phyloP scores from a whole-genome alignment of 2,329 filamentous ascomycete genomes.

The Sclerotinia sclerotiorum region DNA sequence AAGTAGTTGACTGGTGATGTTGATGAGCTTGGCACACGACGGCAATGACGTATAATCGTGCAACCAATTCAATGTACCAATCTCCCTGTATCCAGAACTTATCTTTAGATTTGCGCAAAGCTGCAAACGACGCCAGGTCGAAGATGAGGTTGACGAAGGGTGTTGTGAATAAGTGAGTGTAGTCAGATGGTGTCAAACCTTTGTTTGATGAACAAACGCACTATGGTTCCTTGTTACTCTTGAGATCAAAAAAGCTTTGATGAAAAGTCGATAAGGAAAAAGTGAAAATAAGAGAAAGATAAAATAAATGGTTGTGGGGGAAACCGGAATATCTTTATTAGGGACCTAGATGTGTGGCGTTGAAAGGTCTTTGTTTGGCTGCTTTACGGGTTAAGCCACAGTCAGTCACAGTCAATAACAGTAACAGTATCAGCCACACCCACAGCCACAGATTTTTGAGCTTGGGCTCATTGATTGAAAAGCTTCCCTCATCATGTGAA shows the following conservation, averaged over 20 bases:
- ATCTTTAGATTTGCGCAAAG: background rate
- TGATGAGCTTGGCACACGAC: conserved; percentile 1
- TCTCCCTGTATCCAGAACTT: conserved; percentile 1
- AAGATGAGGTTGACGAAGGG: background rate
- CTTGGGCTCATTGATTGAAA: background rate
- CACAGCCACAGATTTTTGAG: background rate
- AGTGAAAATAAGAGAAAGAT: background rate
- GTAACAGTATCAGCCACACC: too few relatives aligned
- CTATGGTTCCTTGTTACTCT: background rate
- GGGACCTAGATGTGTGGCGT: conserved; percentile 1
- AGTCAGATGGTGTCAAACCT: too few relatives aligned
- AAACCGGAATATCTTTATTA: conserved; percentile 19
- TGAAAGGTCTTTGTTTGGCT: too few relatives aligned
- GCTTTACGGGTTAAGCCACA: too few relatives aligned
- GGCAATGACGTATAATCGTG: conserved; percentile 16
- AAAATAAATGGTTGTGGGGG: conserved; percentile 18
- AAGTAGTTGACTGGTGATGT: background rate
- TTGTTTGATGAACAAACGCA: background rate
- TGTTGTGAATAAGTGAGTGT: background rate
- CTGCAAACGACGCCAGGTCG: background rate
- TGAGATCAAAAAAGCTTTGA: conserved; percentile 9
- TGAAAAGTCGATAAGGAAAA: conserved; percentile 12
- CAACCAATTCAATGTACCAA: background rate
- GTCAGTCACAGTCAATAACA: background rate
- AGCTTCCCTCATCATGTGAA: conserved; percentile 9